These are phyloP conservation scores for Pyrenula massariospora DNA, from an alignment of 495 filamentous ascomycete genomes.

Conservation along the genomic window DNA sequence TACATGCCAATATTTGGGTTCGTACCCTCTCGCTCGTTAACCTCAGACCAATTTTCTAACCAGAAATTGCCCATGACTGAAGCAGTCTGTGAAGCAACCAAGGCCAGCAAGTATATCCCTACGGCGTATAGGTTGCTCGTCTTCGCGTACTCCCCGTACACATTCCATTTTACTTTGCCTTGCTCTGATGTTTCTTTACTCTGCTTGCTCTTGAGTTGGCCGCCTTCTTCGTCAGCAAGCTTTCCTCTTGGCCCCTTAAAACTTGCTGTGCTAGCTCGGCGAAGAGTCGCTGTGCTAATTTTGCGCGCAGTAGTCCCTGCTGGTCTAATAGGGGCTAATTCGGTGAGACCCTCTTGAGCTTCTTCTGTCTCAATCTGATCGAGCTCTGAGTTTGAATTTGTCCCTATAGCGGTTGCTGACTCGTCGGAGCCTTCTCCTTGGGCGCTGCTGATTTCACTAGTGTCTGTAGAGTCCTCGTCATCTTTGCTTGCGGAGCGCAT, in stretches of 20 bases:
- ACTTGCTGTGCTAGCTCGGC: slow-evolving; percentile 83
- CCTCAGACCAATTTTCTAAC: slow-evolving; percentile 87
- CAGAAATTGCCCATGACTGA: slow-evolving; percentile 77
- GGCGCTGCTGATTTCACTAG: slow-evolving; percentile 42
- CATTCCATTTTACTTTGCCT: slow-evolving; percentile 94
- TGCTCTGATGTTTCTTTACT: slow-evolving; percentile 79
- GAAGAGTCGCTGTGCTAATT: slow-evolving; percentile 61
- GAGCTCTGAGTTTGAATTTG: slow-evolving; percentile 26
- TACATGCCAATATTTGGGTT: slow-evolving; percentile 78
- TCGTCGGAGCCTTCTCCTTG: slow-evolving; percentile 40
- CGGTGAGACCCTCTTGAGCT: slow-evolving; percentile 52
- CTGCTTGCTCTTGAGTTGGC: slow-evolving; percentile 62
- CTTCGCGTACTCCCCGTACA: slow-evolving; percentile 83
- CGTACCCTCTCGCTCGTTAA: slow-evolving; percentile 49
- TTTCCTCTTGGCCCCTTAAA: slow-evolving; percentile 80
- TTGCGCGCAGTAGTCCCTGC: slow-evolving; percentile 37
- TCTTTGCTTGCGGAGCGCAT: slow-evolving; percentile 66
- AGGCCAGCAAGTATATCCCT: slow-evolving; percentile 60
- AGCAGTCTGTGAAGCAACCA: slow-evolving; percentile 69
- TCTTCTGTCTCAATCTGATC: slow-evolving; percentile 53
- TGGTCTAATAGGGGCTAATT: slow-evolving; percentile 59
- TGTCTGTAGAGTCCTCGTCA: slow-evolving; percentile 46
- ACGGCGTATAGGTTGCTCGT: slow-evolving; percentile 85
- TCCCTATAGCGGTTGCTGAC: slow-evolving; percentile 36
- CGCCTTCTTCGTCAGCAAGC: slow-evolving; percentile 69